Evolutionary conservation across 2,329 filamentous ascomycete species (phyloP), one percentile per base, ranked within the genome.

Genomic region (Paramyrothecium roridum): DNA sequence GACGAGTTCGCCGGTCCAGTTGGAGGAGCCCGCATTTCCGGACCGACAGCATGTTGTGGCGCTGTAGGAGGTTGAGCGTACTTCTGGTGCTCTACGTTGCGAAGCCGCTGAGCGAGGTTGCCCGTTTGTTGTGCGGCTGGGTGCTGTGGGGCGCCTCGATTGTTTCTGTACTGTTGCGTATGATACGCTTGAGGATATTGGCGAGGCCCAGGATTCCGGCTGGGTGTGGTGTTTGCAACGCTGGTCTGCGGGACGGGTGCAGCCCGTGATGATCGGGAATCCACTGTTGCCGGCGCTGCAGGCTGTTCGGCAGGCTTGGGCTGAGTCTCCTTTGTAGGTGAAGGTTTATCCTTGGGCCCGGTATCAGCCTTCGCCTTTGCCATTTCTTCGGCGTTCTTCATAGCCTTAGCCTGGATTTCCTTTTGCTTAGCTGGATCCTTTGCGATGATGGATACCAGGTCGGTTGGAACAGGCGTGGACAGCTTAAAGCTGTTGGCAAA

Each of bases 401-500:
- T 85, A 1, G 91, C 91, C 72, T 93, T 96, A 64, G 92, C 89
- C 66, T 96, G 88, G 59, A 99, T 98, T 67, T 93, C 86, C 66
- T 92, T 87, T 73, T 98, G 95, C 76, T 97, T 99, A 48, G 79
- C 82, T n/a, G 92, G 92, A 68, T 99, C 95, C 70, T 98, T 99
- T 56, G 95, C 93, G 57, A 99, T 88, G 62, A 99, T 99, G 2
- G 91, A 88, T 26, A 99, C 92, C 37, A 99, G 76, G 71, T 99
- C 95, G 52, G 84, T 87, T 1, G 95, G 95, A 12, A 99, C 92
- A 7, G 93, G 92, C 3, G 93, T 97, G 51, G 90, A 88, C 19
- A 99, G 83, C 75, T 98, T 98, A 80, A 99, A 99, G 68, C 84
- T 95, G 63, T 87, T 84, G 1, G 95, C 91, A 72, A 99, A 99